A percentile compares a stretch with the other conserved stretches of the same genome.
Evolutionary conservation across 176 grass and related monocot species (phyloP).

Genomic region (Hyparrhenia diplandra): DNA sequence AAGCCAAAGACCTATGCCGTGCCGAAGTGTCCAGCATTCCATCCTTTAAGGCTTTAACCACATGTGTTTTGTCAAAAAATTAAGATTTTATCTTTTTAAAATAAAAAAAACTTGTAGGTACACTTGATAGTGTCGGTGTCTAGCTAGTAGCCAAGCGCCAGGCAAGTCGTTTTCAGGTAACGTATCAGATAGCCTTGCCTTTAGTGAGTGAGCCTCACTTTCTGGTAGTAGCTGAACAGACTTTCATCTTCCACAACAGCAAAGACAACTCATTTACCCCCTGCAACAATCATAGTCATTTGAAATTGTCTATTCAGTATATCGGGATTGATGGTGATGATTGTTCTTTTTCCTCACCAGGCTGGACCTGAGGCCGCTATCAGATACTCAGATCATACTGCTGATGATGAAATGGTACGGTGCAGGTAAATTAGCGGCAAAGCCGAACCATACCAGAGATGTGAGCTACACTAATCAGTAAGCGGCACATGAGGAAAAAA

Average conservation of each 20-base stretch:
- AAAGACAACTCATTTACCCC: neutral
- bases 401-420: neutral
- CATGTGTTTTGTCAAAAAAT: neutral
- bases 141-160: neutral
- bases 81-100: neutral
- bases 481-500: conserved; percentile 33
- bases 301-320: conserved; percentile 14
- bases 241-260: conserved; percentile 15
- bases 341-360: neutral
- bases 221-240: conserved; percentile 1
- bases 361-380: conserved; percentile 40
- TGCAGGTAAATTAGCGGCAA: conserved; percentile 32
- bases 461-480: conserved; percentile 58
- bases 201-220: conserved; percentile 26
- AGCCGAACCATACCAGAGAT: conserved; percentile 3
- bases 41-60: neutral
- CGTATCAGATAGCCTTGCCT: conserved; percentile 19
- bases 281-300: neutral
- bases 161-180: conserved; percentile 23
- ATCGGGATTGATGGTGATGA: neutral
- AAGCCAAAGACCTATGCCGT: neutral
- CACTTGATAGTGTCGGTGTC: conserved; percentile 27
- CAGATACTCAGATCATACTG: conserved; percentile 20
- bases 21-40: neutral
- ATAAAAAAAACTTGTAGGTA: neutral